Evolutionary conservation across 2,329 filamentous ascomycete species (phyloP), one percentile per base, ranked within the genome.

Genomic region (Pseudogymnoascus sp.): DNA sequence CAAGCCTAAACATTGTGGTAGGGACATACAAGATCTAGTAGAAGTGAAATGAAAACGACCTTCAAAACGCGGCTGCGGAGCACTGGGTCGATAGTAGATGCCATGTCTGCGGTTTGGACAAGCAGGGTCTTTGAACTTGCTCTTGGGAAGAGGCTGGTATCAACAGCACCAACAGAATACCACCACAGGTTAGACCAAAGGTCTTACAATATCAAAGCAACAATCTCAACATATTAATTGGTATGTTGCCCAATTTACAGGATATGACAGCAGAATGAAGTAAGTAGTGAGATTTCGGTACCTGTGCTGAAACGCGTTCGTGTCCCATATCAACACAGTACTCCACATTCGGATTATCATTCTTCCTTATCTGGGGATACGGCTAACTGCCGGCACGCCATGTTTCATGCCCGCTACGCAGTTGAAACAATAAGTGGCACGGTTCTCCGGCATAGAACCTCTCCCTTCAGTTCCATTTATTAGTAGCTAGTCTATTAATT

Each of bases 41-140:
- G 82, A 42, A 97, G 81, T 62, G 93, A 97, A 66, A 95, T 82
- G 76, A 96, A 93, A 67, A 97, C 85, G 70, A 97, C 91, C 71
- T 83, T 87, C 67, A 97, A 81, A 68, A 97, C 92, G 78, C 82
- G 87, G 78, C 91, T 96, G 66, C 93, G 86, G 74, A 80, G 80
- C 64, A 77, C 75, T 59, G 82, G 75, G 69, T 84, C 81, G 33
- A 85, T 77, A n/a, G 69, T 64, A 62, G 68, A 69, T 13, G 70
- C 70, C 72, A 74, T 74, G 15, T 33, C 66, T 28, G 38, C 28
- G 10, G 28, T 57, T 57, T 57, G 50, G 50, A 35, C 8, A 57
- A 33, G 50, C n/a, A 57, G 21, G 26, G 28, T 33, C 28, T 35
- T 57, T 19, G 28, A 21, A 15, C 35, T 17, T 53, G 26, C 17